A percentile compares a stretch with the other conserved stretches of the same genome.
Conservation (phyloP, 164 flowering plant genomes). For the Amborella trichopoda region DNA sequence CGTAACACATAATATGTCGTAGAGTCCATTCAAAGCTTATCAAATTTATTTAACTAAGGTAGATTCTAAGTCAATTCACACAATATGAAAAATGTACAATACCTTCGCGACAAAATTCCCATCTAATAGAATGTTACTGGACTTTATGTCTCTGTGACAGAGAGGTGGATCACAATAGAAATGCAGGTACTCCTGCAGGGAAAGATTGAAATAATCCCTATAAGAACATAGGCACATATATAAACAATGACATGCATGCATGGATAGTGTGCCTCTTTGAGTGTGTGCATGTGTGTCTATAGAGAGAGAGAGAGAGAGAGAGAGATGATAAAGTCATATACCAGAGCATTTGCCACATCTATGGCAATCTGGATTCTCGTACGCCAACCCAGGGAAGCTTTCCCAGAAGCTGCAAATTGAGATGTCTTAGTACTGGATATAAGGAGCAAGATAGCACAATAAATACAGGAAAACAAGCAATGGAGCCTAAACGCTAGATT, state of each 20-base stretch:
- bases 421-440: background rate
- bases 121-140: constrained; percentile 92
- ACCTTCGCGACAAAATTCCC: constrained; percentile 92
- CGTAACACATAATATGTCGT: too few relatives aligned
- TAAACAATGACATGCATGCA: too few relatives aligned
- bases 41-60: too few relatives aligned
- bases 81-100: too few relatives aligned
- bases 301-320: too few relatives aligned
- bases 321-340: constrained; percentile 17
- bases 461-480: background rate
- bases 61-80: too few relatives aligned
- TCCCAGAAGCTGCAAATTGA: constrained; percentile 46
- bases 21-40: too few relatives aligned
- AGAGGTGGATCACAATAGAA: constrained; percentile 96
- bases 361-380: constrained; percentile 85
- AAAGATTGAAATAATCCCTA: constrained; percentile 1
- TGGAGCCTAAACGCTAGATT: background rate
- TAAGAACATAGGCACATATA: too few relatives aligned
- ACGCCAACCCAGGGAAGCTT: constrained; percentile 69
- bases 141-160: constrained; percentile 94
- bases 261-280: too few relatives aligned
- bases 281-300: too few relatives aligned
- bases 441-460: background rate
- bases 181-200: constrained; percentile 91
- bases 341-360: constrained; percentile 97